Evolutionary conservation across 1,284 basidiomycete species (phyloP), one percentile per base, ranked within the genome.

Genomic region (Ustilago vetiveriae): DNA sequence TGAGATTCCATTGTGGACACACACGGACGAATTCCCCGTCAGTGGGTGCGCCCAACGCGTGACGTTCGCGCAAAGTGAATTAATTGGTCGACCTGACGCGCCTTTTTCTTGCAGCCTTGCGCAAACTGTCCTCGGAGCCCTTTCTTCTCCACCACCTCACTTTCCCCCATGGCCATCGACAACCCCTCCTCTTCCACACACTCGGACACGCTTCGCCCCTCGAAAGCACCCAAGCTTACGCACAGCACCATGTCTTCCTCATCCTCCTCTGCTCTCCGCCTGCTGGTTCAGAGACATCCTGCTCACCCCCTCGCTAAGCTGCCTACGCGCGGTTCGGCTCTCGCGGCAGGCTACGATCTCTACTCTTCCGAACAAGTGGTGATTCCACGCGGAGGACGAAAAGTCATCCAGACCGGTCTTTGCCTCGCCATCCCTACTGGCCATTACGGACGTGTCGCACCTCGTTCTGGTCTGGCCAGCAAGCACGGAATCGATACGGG

Each of bases 401-500:
- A 91, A 6, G 85, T 98, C 13, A 85, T 98, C 26, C 89, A 92
- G 78, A 94, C 93, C 1, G 92, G 94, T 65, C 85, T 98, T 53
- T 92, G 91, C 11, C 89, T 98, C 58, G 94, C 94, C 13, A 91
- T 98, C 1, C 96, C 96, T 0, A 84, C 85, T 29, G 94, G 93
- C 0, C 94, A 92, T 6, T 98, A 98, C 81, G 95, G 94, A 56
- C 91, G 96, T 44, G 90, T 98, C 58, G 95, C 95, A 2, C 94
- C 95, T 6, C 88, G 95, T 14, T 92, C 90, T 76, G 95, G 95
- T 6, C 87, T 98, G 16, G 94, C 95, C 4, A 90, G 90, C 23
- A 98, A 98, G 82, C 94, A 92, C 83, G 92, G 93, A 86, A 97
- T 98, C 64, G 91, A 96, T 82, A 94, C 92, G 0, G 95, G 95